phyloP scores from a whole-genome alignment of 1,139 yeast species.

The Lodderomyces orthopsilosis region DNA sequence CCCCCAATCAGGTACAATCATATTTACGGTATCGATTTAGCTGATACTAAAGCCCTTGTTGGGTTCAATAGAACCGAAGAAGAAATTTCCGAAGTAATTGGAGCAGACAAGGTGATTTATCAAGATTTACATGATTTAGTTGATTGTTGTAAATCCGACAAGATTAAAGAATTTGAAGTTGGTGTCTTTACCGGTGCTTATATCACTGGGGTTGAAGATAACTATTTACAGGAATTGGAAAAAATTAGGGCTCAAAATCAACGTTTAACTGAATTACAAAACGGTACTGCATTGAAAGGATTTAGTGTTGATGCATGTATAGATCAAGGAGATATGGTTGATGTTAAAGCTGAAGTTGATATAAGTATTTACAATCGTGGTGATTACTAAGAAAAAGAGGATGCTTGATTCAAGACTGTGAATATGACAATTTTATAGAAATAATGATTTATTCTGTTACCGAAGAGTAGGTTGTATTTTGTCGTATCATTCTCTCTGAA shows the following conservation, averaged over 20 bases:
- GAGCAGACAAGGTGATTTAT: slow-evolving; percentile 89
- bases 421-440: too few relatives aligned
- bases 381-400: slow-evolving; percentile 44
- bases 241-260: slow-evolving; percentile 79
- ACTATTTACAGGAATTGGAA: slow-evolving; percentile 79
- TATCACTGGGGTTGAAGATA: slow-evolving; percentile 87
- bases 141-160: slow-evolving; percentile 63
- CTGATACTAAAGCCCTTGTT: slow-evolving; percentile 91
- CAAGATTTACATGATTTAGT: slow-evolving; percentile 81
- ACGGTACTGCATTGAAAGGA: slow-evolving; percentile 19
- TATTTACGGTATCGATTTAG: slow-evolving; percentile 94
- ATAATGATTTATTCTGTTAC: too few relatives aligned
- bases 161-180: slow-evolving; percentile 66
- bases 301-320: slow-evolving; percentile 46
- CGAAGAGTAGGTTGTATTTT: too few relatives aligned
- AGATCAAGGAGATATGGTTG: slow-evolving; percentile 49
- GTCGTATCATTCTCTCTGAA: too few relatives aligned
- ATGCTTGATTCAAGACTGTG: neutral
- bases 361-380: slow-evolving; percentile 88
- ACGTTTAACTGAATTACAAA: slow-evolving; percentile 46
- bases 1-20: slow-evolving; percentile 96
- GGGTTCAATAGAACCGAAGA: slow-evolving; percentile 76
- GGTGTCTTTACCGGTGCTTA: slow-evolving; percentile 97
- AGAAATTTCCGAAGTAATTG: slow-evolving; percentile 74
- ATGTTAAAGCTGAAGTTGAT: slow-evolving; percentile 86